Conservation (phyloP, 805 yeast species). For the Henningerozyma blattae region DNA sequence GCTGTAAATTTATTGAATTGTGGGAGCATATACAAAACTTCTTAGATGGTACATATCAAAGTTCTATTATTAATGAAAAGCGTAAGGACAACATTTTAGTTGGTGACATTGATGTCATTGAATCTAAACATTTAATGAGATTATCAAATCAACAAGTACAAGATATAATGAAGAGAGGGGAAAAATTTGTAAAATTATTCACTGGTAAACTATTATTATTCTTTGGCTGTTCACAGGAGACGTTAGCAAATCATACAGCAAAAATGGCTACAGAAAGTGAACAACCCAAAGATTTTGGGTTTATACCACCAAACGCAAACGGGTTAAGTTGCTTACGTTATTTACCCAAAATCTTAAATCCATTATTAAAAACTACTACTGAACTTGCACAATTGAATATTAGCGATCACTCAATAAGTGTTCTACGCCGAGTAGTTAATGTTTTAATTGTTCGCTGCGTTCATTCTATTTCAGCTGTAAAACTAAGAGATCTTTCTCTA, state of each 20-base stretch:
- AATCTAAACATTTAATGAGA: constrained; percentile 22
- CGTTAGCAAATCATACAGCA: constrained; percentile 1
- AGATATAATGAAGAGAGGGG: constrained; percentile 29
- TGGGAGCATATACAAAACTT: constrained; percentile 47
- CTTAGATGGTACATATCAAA: constrained; percentile 35
- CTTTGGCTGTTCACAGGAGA: constrained; percentile 25
- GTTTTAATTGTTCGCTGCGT: constrained; percentile 32
- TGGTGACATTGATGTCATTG: constrained; percentile 18
- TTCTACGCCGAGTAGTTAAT: constrained; percentile 26
- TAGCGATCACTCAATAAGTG: constrained; percentile 27
- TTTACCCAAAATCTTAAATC: constrained; percentile 33
- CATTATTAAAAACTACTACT: constrained; percentile 30
- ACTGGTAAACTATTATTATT: constrained; percentile 19
- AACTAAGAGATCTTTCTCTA: constrained; percentile 37
- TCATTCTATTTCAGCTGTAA: constrained; percentile 36
- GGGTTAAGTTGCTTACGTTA: constrained; percentile 46
- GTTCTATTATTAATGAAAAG: constrained; percentile 30
- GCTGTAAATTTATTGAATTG: constrained; percentile 34
- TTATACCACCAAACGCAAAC: constrained; percentile 54
- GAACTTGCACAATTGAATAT: constrained; percentile 34
- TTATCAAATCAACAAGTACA: constrained; percentile 34
- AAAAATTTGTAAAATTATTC: constrained; percentile 27
- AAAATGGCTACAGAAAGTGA: constrained; percentile 5
- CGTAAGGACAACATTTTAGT: constrained; percentile 24
- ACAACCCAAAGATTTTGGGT: constrained; percentile 31